Evolutionary conservation across 1,284 basidiomycete species (phyloP).

Genomic region (Prillingera fragicola): DNA sequence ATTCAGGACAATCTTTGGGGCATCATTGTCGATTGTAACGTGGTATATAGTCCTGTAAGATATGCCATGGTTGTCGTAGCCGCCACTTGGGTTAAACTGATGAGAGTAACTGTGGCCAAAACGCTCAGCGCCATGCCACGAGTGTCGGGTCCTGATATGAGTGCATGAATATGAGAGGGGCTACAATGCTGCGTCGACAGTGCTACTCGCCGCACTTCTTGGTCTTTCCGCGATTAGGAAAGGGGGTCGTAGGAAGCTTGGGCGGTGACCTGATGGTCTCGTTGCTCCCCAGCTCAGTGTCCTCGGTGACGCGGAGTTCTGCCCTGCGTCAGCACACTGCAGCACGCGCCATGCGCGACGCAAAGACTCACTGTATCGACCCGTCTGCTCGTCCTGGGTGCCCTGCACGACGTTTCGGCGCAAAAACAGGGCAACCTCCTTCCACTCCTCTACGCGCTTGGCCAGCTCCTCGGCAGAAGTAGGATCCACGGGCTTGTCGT

Average conservation of each 20-base stretch:
- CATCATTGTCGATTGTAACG: constrained; percentile 4
- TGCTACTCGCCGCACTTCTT: constrained; percentile 19
- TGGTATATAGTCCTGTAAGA: no score
- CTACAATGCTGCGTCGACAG: background rate
- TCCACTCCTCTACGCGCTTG: constrained; percentile 44
- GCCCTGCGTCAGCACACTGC: constrained; percentile 6
- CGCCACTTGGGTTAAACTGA: no score
- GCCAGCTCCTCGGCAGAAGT: constrained; percentile 26
- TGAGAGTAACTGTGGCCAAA: no score
- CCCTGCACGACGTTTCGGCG: constrained; percentile 47
- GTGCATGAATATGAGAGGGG: no score
- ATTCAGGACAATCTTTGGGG: constrained; percentile 3
- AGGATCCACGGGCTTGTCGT: constrained; percentile 15
- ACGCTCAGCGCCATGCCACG: no score
- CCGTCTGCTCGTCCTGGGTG: constrained; percentile 26
- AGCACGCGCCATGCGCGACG: background rate
- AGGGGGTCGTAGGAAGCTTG: constrained; percentile 39
- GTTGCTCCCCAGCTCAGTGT: constrained; percentile 47
- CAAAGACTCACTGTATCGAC: constrained; percentile 33
- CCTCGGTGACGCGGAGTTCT: constrained; percentile 43
- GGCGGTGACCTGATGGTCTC: constrained; percentile 30
- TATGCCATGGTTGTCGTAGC: no score
- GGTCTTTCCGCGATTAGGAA: constrained; percentile 35
- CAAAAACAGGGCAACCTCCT: constrained; percentile 42
- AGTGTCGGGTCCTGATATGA: background rate